Evolutionary conservation across 495 filamentous ascomycete species (phyloP), one percentile per base, ranked within the genome.

Genomic region (Penicillium ochrochloron): DNA sequence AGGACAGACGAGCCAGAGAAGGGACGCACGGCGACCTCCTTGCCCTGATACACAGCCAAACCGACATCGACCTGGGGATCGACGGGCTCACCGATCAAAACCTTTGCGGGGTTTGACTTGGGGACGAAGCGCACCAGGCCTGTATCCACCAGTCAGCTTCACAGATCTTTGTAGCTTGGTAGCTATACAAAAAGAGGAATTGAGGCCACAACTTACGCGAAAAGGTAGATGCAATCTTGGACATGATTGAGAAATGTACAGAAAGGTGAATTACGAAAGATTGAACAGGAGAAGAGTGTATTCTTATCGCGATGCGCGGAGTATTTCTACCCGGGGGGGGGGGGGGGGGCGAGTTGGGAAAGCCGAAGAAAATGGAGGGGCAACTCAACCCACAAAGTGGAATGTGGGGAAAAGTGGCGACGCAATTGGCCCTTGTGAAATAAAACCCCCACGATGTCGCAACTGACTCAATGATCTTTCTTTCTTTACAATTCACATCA

Each of bases 61-160:
- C 84, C 86, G 27, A 88, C 79, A 61, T 88, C 84, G 33, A 88
- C 60, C 14, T 80, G 64, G 10, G 73, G 65, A 64, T 86, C 80
- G 25, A 82, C 71, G 17, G 86, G 86, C 72, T 88, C 81, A 35
- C 85, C 85, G 68, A 88, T 83, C 46, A 88, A 72, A 62, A 84
- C 70, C 60, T 78, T 82, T 66, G 72, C 68, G 46, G 76, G 73
- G 63, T 81, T 77, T 14, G 79, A 83, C 70, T 82, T 84, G 60
- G 87, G 82, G 50, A 81, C 74, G 64, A 88, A 88, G 59, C 86
- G 83, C 66, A 88, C 84, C 68, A 88, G 79, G 70, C 85, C 85
- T 88, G 62, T 12, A 23, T 8, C 21, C 6, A 8, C 12, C 2
- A 44, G n/a, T 55, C 10, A 53, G 48, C 46, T 23, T 27, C 56